A percentile compares a stretch with the other conserved stretches of the same genome.
Evolutionary conservation across 352 stramenopile species (phyloP).

Genomic region (Vaucheria bursata): DNA sequence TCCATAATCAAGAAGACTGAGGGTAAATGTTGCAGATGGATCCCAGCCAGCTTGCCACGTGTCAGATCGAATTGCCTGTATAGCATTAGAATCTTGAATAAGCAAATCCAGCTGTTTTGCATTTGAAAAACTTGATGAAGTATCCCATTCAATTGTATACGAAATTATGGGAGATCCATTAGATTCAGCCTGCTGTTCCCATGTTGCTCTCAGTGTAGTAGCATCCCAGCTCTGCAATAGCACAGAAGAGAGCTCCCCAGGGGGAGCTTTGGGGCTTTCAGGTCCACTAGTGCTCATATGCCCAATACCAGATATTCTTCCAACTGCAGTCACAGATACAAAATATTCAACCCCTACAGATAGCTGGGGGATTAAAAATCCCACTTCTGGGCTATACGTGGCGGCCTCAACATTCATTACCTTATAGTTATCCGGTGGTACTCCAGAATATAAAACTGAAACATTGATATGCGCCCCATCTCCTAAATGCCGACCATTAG

Average conservation of each 20-base stretch:
- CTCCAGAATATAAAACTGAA: conserved; percentile 6
- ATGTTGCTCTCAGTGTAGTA: conserved; percentile 51
- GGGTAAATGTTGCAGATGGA: conserved; percentile 22
- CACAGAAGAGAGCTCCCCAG: conserved; percentile 38
- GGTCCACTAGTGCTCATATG: background rate
- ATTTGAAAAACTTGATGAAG: conserved; percentile 42
- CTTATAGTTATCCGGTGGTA: conserved; percentile 13
- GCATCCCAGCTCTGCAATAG: conserved; percentile 10
- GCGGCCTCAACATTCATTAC: background rate
- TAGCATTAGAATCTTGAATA: conserved; percentile 13
- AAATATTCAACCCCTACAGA: background rate
- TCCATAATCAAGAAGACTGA: conserved; percentile 38
- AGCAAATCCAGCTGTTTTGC: background rate
- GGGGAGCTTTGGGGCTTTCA: conserved; percentile 47
- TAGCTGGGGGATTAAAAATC: background rate
- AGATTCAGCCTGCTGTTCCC: conserved; percentile 51
- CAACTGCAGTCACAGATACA: conserved; percentile 48
- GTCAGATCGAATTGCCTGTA: conserved; percentile 36
- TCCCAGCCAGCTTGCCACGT: conserved; percentile 30
- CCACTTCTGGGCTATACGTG: background rate
- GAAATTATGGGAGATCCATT: conserved; percentile 53
- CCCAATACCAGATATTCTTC: conserved; percentile 21
- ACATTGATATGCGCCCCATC: conserved; percentile 8
- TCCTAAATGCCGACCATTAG: conserved; percentile 51
- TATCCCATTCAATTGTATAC: conserved; percentile 79